phyloP scores from a whole-genome alignment of 2,329 filamentous ascomycete genomes.

The Botrytis sinoallii region DNA sequence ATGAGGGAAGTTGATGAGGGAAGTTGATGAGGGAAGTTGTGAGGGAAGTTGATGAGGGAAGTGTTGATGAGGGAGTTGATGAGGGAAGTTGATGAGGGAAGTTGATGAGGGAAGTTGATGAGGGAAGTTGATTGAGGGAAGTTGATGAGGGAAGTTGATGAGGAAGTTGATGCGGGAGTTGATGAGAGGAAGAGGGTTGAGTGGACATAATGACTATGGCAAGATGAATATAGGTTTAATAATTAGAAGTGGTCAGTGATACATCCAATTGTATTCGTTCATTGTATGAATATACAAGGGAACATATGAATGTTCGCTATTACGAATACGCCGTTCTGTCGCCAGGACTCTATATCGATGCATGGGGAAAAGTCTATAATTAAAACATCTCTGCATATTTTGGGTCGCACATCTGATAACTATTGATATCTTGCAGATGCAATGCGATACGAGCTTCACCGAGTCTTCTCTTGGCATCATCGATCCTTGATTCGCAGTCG shows the following conservation, averaged over 20 bases:
- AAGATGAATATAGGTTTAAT: background rate
- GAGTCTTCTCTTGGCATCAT: background rate
- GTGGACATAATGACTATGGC: background rate
- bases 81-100: slow-evolving; percentile 25
- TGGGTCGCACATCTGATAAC: background rate
- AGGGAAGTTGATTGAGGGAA: slow-evolving; percentile 24
- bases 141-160: slow-evolving; percentile 25
- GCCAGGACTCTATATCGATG: background rate
- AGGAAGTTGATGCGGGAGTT: too few relatives aligned
- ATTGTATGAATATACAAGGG: background rate
- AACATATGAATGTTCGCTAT: background rate
- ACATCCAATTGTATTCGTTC: background rate
- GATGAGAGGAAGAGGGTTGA: background rate
- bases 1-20: slow-evolving; percentile 22
- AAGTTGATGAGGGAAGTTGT: slow-evolving; percentile 25
- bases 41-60: slow-evolving; percentile 24
- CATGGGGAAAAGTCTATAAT: background rate
- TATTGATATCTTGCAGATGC: background rate
- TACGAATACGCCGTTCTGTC: background rate
- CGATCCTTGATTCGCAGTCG: background rate
- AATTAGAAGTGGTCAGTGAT: background rate
- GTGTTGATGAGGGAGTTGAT: too few relatives aligned
- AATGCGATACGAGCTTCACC: background rate
- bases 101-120: slow-evolving; percentile 26
- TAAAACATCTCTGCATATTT: background rate